A percentile compares a stretch with the other conserved stretches of the same genome.
These are phyloP conservation scores for Fraxinus anomala DNA, from an alignment of 257 asterid genomes.

Conservation along the genomic window DNA sequence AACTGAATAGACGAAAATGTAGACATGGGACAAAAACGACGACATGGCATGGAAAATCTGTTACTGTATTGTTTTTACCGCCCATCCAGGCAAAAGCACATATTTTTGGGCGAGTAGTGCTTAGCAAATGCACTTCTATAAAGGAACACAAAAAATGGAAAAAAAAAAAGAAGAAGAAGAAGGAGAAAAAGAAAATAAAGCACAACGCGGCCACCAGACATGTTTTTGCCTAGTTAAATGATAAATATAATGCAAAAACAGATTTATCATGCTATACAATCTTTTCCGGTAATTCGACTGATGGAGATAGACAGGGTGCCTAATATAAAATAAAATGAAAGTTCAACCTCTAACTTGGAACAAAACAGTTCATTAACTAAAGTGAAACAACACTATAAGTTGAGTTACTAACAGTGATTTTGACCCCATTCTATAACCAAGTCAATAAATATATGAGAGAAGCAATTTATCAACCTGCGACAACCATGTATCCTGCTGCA, in stretches of 20 bases:
- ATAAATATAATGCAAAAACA: not conserved
- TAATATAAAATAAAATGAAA: too few relatives aligned
- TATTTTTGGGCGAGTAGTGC: not conserved
- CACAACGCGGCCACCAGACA: too few relatives aligned
- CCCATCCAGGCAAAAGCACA: not conserved
- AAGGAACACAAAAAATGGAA: not conserved
- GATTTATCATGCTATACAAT: not conserved
- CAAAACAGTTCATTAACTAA: not conserved
- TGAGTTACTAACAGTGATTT: not conserved
- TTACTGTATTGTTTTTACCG: too few relatives aligned
- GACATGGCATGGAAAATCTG: not conserved
- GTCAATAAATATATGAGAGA: not conserved
- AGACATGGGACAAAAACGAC: not conserved
- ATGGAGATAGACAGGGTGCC: not conserved
- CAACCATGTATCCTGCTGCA: constrained; percentile 92
- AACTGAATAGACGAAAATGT: not conserved
- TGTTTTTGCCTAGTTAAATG: not conserved
- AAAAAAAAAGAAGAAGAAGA: too few relatives aligned
- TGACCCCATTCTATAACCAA: not conserved
- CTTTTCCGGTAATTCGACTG: not conserved
- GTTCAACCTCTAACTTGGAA: not conserved
- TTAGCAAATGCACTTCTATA: not conserved
- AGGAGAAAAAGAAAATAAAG: too few relatives aligned
- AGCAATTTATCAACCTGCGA: constrained; percentile 58
- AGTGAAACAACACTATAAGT: not conserved